These are phyloP conservation scores for Plenodomus tracheiphilus DNA, from an alignment of 2,329 filamentous ascomycete species.

Conservation along the genomic window DNA sequence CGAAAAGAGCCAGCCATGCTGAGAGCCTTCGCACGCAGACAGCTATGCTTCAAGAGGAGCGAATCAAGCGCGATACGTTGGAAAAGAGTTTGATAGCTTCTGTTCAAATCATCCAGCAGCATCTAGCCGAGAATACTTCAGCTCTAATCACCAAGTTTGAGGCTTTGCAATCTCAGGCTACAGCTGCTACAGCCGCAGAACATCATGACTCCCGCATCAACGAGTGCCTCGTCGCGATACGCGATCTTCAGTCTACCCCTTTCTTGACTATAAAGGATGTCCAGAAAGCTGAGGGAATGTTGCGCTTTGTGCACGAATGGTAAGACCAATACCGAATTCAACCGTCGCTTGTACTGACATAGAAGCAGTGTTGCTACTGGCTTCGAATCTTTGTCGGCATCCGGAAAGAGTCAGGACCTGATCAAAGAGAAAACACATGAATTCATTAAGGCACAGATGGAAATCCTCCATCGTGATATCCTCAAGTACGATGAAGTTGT, in stretches of 20 bases:
- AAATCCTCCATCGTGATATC: conserved; percentile 19
- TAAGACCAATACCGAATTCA: conserved; percentile 5
- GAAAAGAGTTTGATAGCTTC: conserved; percentile 23
- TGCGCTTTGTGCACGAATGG: conserved; percentile 26
- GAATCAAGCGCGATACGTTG: conserved; percentile 19
- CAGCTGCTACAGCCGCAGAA: conserved; percentile 2
- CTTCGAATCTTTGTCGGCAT: conserved; percentile 11
- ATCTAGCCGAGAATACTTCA: conserved; percentile 12
- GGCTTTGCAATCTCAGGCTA: conserved; percentile 12
- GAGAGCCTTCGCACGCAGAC: conserved; percentile 14
- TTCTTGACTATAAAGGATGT: conserved; percentile 25
- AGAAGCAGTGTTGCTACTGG: conserved; percentile 24
- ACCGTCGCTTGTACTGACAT: neutral
- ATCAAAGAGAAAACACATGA: conserved; percentile 10
- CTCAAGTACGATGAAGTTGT: conserved; percentile 24
- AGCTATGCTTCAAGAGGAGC: conserved; percentile 22
- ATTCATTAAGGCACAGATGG: conserved; percentile 18
- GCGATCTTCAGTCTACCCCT: conserved; percentile 17
- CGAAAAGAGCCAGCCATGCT: conserved; percentile 13
- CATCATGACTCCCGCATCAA: conserved; percentile 8
- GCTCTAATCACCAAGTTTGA: conserved; percentile 19
- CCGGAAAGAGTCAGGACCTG: neutral
- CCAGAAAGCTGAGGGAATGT: conserved; percentile 25
- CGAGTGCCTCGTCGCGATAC: conserved; percentile 22
- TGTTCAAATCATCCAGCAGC: conserved; percentile 17